Percentiles rank a stretch among this genome's conserved stretches.
Evolutionary conservation across 257 asterid species (phyloP).

Genomic region (Linderniella brevidens): DNA sequence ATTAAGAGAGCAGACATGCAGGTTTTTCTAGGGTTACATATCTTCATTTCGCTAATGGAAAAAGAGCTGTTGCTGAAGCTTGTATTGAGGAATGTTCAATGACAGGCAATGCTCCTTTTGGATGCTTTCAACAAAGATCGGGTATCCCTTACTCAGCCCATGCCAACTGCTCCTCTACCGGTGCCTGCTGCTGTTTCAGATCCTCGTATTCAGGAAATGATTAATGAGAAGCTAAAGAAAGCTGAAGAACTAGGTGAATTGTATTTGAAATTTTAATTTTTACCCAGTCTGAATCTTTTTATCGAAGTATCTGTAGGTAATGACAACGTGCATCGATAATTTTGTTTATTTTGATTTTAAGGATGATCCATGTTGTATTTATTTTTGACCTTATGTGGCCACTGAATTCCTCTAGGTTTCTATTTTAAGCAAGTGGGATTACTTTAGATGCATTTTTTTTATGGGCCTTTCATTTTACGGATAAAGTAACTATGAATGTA

Average conservation of each 20-base stretch:
- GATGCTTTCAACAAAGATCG: slow-evolving; percentile 99
- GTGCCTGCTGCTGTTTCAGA: slow-evolving; percentile 65
- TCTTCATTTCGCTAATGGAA: no score
- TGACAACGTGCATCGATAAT: no score
- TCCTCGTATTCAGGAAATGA: slow-evolving; percentile 86
- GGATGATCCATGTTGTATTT: no score
- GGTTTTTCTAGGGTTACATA: slow-evolving; percentile 19
- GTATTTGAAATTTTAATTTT: background rate
- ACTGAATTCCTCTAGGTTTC: no score
- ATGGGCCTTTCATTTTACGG: no score
- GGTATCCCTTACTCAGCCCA: slow-evolving; percentile 87
- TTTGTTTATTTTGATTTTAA: no score
- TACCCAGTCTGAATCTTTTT: no score
- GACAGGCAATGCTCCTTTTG: slow-evolving; percentile 85
- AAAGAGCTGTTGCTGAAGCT: background rate
- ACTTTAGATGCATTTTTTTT: no score
- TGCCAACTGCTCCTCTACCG: slow-evolving; percentile 30
- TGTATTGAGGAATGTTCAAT: background rate
- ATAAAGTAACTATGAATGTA: no score
- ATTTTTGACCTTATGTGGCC: no score
- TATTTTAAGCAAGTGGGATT: no score
- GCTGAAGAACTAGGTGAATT: slow-evolving; percentile 91
- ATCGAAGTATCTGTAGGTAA: no score
- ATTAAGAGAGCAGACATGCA: slow-evolving; percentile 88
- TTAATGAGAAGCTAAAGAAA: slow-evolving; percentile 84